These are phyloP conservation scores for Myxozyma sirexii DNA, from an alignment of 805 yeast species.

Conservation along the genomic window DNA sequence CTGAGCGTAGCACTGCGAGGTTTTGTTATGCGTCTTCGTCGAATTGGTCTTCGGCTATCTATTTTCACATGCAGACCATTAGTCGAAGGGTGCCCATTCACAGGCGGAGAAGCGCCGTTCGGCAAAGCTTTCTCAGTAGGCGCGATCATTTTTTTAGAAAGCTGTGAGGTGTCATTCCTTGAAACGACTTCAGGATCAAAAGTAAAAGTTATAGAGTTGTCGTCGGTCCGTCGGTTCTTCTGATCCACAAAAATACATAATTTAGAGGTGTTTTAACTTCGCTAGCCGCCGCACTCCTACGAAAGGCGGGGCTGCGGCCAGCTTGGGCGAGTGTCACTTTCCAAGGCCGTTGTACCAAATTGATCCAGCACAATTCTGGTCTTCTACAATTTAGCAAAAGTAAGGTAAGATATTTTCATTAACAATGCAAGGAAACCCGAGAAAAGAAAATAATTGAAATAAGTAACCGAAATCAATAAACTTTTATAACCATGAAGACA, in stretches of 20 bases:
- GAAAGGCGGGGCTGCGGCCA: too few species aligned
- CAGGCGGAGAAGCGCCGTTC: not conserved
- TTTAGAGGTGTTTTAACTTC: not conserved
- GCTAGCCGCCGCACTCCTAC: not conserved
- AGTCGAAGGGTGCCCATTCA: not conserved
- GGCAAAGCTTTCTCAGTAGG: not conserved
- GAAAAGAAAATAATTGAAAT: not conserved
- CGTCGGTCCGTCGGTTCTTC: not conserved
- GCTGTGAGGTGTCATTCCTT: too few species aligned
- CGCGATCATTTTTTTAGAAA: not conserved
- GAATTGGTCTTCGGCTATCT: not conserved
- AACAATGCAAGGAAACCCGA: conserved; percentile 8
- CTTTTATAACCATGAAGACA: conserved; percentile 1
- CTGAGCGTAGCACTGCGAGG: conserved; percentile 9
- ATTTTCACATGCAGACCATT: conserved; percentile 4
- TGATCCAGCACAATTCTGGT: not conserved
- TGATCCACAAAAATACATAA: not conserved
- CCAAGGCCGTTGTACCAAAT: too few species aligned
- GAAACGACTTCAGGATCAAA: not conserved
- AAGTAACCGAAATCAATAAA: conserved; percentile 2
- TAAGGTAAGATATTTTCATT: too few species aligned
- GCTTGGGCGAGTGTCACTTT: too few species aligned
- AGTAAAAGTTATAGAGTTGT: not conserved
- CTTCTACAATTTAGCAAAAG: too few species aligned
- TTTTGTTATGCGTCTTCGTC: not conserved